Base-by-base conservation (phyloP, 495 filamentous ascomycete genomes). In the Darksidea phi region DNA sequence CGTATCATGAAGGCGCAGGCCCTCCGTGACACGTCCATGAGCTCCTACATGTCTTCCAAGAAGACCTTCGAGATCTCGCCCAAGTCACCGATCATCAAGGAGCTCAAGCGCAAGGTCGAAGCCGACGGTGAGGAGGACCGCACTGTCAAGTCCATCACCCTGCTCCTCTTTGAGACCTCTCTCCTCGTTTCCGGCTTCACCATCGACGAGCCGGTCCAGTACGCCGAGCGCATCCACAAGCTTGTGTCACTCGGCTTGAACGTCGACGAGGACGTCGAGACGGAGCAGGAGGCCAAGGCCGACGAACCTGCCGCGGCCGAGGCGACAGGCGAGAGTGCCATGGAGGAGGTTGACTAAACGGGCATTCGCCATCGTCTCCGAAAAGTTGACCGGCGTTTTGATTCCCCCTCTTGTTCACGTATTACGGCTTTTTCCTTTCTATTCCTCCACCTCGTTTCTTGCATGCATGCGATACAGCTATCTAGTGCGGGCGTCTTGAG, bases 1-100 rank as follows among this genome's bases (percentile, higher is more conserved):
- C 95, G 94, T 82, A 98, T 98, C 86, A 98, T 98, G 94, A 98
- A 98, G 87, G 95, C 94, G 32, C 94, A 98, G 83, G 94, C 94
- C 75, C 90, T 98, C 69, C 95, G 94, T 81, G 94, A 98, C 80
- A 97, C 94, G 72, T 96, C 91, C 67, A 98, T 98, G 94, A 87
- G 82, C 80, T 95, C 90, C 61, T 98, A 98, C 88, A 98, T 98
- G 94, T 92, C 90, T 59, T 97, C 93, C 72, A 98, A 98, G 91
- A 98, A 98, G 89, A 98, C 95, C 54, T 97, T 98, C 67, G 94
- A 98, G 82, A 97, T 98, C 78, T 96, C 93, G n/a, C 94, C 94
- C 76, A 91, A 92, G 84, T 95, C 90, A 63, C 72, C 91, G 63
- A 98, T 98, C 81, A 87, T 98, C 85, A 88, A 95, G 84, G 94